Evolutionary conservation across 2,329 filamentous ascomycete genomes (phyloP).

Genomic region (Colletotrichum salicis): DNA sequence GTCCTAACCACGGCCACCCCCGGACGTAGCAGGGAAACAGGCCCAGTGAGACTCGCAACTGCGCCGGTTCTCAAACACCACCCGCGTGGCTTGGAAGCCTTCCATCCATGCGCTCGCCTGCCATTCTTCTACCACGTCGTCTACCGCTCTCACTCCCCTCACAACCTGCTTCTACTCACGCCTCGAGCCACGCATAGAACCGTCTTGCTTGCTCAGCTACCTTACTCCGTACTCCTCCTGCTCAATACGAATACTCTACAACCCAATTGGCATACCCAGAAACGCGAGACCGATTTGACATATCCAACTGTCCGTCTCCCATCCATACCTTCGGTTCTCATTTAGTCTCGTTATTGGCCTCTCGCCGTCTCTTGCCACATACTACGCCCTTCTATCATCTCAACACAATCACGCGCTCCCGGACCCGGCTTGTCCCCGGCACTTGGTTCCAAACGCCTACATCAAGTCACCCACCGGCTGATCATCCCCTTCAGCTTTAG

Average conservation of each 20-base stretch:
- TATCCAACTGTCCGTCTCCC: not conserved
- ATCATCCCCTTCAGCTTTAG: not conserved
- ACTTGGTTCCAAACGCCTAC: slow-evolving; percentile 7
- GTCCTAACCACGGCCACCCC: slow-evolving; percentile 29
- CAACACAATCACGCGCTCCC: slow-evolving; percentile 28
- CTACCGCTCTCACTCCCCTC: not conserved
- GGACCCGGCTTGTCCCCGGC: slow-evolving; percentile 17
- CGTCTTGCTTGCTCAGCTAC: not conserved
- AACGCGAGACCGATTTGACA: not conserved
- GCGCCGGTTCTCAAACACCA: slow-evolving; percentile 33
- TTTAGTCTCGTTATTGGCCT: not conserved
- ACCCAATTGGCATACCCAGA: not conserved
- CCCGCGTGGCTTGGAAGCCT: slow-evolving; percentile 37
- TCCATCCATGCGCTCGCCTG: slow-evolving; percentile 11
- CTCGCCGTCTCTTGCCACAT: not conserved
- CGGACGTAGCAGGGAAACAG: slow-evolving; percentile 29
- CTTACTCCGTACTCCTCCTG: not conserved
- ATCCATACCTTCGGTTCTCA: not conserved
- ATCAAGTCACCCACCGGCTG: not conserved
- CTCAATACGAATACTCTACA: not conserved
- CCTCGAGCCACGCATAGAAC: slow-evolving; percentile 6
- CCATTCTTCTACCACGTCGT: not conserved
- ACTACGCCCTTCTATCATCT: slow-evolving; percentile 12
- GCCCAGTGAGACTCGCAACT: slow-evolving; percentile 33
- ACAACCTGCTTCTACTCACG: not conserved